These are phyloP conservation scores for Ophiocordyceps camponoti-rufipedis DNA, from an alignment of 2,329 filamentous ascomycete species.

Conservation along the genomic window DNA sequence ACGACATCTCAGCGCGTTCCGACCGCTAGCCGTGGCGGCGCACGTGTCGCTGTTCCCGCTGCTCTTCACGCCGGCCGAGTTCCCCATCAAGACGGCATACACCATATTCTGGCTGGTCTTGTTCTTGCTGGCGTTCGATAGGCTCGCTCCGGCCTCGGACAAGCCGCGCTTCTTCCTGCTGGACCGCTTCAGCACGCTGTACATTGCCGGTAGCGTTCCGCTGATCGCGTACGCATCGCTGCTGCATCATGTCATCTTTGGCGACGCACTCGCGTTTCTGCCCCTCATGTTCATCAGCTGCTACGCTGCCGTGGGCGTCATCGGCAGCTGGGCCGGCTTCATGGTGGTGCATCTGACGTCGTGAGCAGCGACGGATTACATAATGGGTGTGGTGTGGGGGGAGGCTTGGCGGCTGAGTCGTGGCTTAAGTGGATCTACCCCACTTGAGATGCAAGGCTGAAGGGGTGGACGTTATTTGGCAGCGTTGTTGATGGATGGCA, in stretches of 20 bases:
- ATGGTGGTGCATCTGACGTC: constrained; percentile 73
- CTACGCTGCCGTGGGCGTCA: constrained; percentile 84
- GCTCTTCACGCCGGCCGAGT: constrained; percentile 80
- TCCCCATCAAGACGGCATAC: constrained; percentile 84
- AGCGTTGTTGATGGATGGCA: background rate
- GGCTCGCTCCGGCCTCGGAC: constrained; percentile 65
- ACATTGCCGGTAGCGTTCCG: constrained; percentile 78
- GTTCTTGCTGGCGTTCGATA: constrained; percentile 75
- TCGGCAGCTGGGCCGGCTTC: constrained; percentile 90
- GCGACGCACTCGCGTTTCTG: constrained; percentile 68
- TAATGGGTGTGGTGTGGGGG: background rate
- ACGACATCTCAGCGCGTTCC: constrained; percentile 78
- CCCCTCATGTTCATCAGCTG: constrained; percentile 95
- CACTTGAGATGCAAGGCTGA: constrained; percentile 14
- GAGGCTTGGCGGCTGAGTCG: constrained; percentile 7
- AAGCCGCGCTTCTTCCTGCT: constrained; percentile 73
- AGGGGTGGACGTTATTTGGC: background rate
- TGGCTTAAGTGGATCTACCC: constrained; percentile 7
- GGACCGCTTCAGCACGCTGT: constrained; percentile 77
- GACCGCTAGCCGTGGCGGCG: constrained; percentile 78
- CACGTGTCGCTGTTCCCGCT: constrained; percentile 92
- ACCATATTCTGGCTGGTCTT: constrained; percentile 81
- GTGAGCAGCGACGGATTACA: constrained; percentile 7
- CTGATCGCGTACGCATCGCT: constrained; percentile 79
- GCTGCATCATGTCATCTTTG: constrained; percentile 68